Evolutionary conservation across 768 basidiomycete genomes (phyloP).

Genomic region (Pleurotus tuoliensis): DNA sequence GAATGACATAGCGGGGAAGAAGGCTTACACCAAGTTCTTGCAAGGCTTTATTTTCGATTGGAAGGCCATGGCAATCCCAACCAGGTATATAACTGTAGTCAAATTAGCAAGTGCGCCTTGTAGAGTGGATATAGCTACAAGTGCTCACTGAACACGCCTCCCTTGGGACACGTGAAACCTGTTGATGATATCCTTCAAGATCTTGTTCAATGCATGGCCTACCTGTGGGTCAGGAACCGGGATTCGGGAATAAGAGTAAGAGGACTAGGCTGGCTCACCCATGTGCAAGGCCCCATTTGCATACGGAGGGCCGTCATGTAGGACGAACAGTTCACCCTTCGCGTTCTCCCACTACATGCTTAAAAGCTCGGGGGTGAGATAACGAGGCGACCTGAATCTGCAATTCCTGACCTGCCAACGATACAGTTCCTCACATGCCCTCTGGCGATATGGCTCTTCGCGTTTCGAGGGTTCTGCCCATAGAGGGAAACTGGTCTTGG

Average conservation of each 20-base stretch:
- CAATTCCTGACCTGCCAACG: constrained; percentile 59
- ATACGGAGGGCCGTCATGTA: constrained; percentile 97
- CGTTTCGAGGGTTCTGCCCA: constrained; percentile 62
- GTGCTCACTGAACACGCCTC: constrained; percentile 71
- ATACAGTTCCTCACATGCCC: constrained; percentile 76
- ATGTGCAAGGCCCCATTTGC: constrained; percentile 96
- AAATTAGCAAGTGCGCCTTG: constrained; percentile 3
- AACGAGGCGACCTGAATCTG: neutral
- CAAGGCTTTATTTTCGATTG: constrained; percentile 93
- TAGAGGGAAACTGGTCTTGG: constrained; percentile 77
- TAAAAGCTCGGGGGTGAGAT: constrained; percentile 6
- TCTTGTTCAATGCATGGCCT: constrained; percentile 97
- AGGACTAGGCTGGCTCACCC: constrained; percentile 44
- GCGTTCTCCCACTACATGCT: constrained; percentile 56
- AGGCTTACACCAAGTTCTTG: constrained; percentile 62
- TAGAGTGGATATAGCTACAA: neutral
- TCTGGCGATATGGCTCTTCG: constrained; percentile 52
- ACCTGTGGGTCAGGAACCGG: neutral
- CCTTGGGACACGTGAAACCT: constrained; percentile 82
- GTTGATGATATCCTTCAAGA: constrained; percentile 93
- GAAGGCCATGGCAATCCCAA: constrained; percentile 98
- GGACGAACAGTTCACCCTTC: constrained; percentile 68
- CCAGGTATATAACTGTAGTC: constrained; percentile 80
- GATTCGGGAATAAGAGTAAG: neutral
- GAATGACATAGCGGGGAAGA: neutral